Base-by-base conservation (phyloP, 352 stramenopile species). In the Pythium sp. region DNA sequence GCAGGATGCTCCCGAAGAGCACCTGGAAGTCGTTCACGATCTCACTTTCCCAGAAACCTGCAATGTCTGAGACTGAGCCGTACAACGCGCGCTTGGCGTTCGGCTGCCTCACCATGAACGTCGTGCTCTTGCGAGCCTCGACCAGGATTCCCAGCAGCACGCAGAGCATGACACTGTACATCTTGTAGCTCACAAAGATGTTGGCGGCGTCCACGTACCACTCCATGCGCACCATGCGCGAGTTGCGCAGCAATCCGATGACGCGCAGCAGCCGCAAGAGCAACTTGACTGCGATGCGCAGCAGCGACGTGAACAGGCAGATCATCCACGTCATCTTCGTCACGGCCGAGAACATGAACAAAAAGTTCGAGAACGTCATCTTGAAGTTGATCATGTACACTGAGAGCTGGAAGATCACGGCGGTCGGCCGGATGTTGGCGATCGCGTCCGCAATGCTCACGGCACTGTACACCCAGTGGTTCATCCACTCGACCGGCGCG, bases 391-490 rank as follows among this genome's bases (percentile, higher is more conserved):
- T 66, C 67, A 83, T 79, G 51, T 58, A 77, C 9, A 70, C 73
- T 20, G 71, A 74, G 49, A 79, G 62, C 62, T 80, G 56, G 20
- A 76, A 62, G 18, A 77, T 63, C n/a, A 75, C 60, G 51, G 78
- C 79, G 2, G 65, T 77, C 49, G 69, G 65, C 5, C 69, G 76
- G 18, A 75, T 62, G 49, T 73, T 80, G 11, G 51, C 57, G 22
- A 79, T 20, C 15, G 73, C 56, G 38, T 83, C 73, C 3, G 72
- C 36, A 38, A 79, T 77, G 54, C 76, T 80, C 6, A 83, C 38
- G 8, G 15, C 7, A 26, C 76, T 79, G 64, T 83, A 83, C 22
- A 80, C 46, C 76, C 76, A 81, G 64, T 83, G 68, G 59, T 81
- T 83, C 67, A 75, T 76, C 76, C 73, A 83, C 18, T 79, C 24